These are phyloP conservation scores for Hymenotorrendiella dingleyae DNA, from an alignment of 2,329 filamentous ascomycete genomes.

Conservation along the genomic window DNA sequence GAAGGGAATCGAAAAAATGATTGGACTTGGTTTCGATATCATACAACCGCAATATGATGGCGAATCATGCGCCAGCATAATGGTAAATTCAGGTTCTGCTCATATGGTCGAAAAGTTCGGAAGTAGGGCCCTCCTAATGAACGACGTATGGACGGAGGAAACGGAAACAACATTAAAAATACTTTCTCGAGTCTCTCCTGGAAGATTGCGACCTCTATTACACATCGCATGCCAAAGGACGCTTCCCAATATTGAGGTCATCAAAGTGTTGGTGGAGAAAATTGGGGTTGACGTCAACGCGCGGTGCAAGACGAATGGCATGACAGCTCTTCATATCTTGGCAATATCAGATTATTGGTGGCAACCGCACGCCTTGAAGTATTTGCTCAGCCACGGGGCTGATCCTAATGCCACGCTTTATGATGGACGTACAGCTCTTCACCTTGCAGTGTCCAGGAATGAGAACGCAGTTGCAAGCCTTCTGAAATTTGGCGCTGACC, in stretches of 20 bases:
- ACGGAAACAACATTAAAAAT: not conserved
- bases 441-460: not conserved
- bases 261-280: slow-evolving; percentile 32
- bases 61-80: too few relatives aligned
- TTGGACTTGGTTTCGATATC: too few relatives aligned
- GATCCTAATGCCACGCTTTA: slow-evolving; percentile 5
- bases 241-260: slow-evolving; percentile 33
- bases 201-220: slow-evolving; percentile 1
- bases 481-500: slow-evolving; percentile 4
- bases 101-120: slow-evolving; percentile 7
- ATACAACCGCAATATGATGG: too few relatives aligned
- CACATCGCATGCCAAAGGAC: slow-evolving; percentile 28
- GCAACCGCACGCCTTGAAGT: slow-evolving; percentile 7
- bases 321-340: slow-evolving; percentile 6
- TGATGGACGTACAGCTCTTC: slow-evolving; percentile 3
- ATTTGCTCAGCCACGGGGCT: slow-evolving; percentile 7
- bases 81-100: slow-evolving; percentile 11
- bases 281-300: slow-evolving; percentile 31
- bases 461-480: not conserved
- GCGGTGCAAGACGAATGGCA: not conserved
- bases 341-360: slow-evolving; percentile 5
- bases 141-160: not conserved
- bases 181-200: not conserved
- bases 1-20: slow-evolving; percentile 5
- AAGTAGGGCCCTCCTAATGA: not conserved